Conservation (phyloP, 1,284 basidiomycete genomes). For the Grifola frondosa region DNA sequence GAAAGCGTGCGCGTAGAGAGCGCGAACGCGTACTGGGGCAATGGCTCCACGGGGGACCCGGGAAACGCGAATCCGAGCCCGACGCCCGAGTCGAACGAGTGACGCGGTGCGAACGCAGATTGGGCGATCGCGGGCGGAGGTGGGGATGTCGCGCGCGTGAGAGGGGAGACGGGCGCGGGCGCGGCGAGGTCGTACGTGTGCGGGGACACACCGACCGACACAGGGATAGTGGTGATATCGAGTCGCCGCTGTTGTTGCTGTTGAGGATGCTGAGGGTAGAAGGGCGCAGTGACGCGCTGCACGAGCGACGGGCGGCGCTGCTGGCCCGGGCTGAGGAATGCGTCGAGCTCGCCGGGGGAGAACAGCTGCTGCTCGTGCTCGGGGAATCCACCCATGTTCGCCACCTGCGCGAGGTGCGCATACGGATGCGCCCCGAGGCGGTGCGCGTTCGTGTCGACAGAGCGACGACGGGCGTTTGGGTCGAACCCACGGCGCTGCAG, state of each 20-base stretch:
- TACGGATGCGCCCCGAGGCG: slow-evolving; percentile 65
- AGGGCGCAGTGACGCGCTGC: slow-evolving; percentile 42
- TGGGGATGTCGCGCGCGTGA: slow-evolving; percentile 7
- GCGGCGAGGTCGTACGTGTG: slow-evolving; percentile 4
- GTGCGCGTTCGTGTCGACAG: slow-evolving; percentile 48
- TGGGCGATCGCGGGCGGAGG: neutral
- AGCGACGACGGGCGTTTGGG: slow-evolving; percentile 17
- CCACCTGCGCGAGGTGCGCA: slow-evolving; percentile 46
- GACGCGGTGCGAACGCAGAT: slow-evolving; percentile 13
- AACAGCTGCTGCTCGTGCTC: slow-evolving; percentile 9
- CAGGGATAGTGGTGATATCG: neutral
- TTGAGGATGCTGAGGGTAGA: neutral
- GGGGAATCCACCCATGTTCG: slow-evolving; percentile 12
- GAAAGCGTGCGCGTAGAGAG: slow-evolving; percentile 48
- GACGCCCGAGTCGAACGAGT: slow-evolving; percentile 17
- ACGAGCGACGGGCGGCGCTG: slow-evolving; percentile 37
- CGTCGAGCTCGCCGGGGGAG: no score
- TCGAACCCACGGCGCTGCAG: slow-evolving; percentile 17
- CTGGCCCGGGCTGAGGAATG: no score
- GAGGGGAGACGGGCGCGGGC: slow-evolving; percentile 14
- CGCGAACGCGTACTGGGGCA: slow-evolving; percentile 39
- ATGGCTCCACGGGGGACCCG: slow-evolving; percentile 1
- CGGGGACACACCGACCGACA: slow-evolving; percentile 4
- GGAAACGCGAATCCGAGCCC: slow-evolving; percentile 10
- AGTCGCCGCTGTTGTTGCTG: neutral